These are phyloP conservation scores for Microdochium trichocladiopsis DNA, from an alignment of 2,329 filamentous ascomycete genomes.

Conservation along the genomic window DNA sequence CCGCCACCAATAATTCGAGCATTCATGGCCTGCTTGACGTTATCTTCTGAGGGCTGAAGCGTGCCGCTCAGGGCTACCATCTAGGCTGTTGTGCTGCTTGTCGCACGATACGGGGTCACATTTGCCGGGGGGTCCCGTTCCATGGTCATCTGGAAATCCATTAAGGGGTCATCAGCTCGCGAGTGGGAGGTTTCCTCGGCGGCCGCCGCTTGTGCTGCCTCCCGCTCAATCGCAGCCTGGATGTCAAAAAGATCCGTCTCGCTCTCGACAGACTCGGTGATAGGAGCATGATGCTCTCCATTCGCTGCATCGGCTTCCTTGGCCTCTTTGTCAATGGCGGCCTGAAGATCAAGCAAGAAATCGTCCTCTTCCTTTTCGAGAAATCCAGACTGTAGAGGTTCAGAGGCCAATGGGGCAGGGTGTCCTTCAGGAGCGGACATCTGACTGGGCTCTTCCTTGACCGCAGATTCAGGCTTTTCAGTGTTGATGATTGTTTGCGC, in stretches of 20 bases:
- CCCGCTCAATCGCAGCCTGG: conserved; percentile 14
- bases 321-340: background rate
- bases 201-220: conserved; percentile 2
- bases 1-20: no score
- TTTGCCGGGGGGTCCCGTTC: background rate
- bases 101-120: background rate
- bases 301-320: background rate
- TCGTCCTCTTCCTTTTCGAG: background rate
- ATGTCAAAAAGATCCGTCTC: conserved; percentile 5
- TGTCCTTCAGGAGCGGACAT: background rate
- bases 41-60: no score
- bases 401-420: background rate
- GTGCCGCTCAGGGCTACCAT: background rate
- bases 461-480: background rate
- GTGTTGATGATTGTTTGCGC: background rate
- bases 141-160: background rate
- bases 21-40: no score
- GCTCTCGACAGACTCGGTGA: background rate
- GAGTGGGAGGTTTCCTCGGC: background rate
- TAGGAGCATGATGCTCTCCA: background rate
- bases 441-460: background rate
- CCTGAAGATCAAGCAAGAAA: background rate
- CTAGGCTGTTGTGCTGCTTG: background rate
- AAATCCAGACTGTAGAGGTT: background rate
- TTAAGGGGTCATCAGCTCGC: background rate